Conservation (phyloP, 2,329 filamentous ascomycete species). For the Botrytis squamosa region DNA sequence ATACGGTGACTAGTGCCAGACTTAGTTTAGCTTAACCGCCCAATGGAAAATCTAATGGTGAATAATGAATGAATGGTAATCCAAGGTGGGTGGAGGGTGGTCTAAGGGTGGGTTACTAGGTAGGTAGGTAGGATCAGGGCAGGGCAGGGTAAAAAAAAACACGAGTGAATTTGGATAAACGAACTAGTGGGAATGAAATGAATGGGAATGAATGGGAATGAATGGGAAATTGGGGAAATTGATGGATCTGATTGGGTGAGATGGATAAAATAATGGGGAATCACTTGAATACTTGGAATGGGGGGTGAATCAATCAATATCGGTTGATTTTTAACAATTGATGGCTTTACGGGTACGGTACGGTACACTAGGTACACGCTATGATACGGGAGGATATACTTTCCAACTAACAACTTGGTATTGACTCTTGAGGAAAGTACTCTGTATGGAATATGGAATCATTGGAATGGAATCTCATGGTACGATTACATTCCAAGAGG, state of each 20-base stretch:
- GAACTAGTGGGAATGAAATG: constrained; percentile 2
- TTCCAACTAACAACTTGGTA: background rate
- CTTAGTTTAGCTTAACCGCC: background rate
- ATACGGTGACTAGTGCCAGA: background rate
- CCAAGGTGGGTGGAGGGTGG: background rate
- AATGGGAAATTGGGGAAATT: background rate
- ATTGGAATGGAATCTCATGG: background rate
- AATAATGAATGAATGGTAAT: background rate
- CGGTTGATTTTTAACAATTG: background rate
- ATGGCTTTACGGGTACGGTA: background rate
- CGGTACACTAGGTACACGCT: background rate
- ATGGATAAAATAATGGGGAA: background rate
- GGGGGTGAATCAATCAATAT: background rate
- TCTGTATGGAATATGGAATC: background rate
- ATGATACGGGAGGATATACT: background rate
- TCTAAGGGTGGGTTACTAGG: background rate
- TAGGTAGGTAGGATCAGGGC: background rate
- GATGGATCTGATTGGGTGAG: background rate
- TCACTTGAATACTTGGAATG: background rate
- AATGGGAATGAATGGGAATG: background rate
- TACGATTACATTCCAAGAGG: background rate
- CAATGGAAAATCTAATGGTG: background rate
- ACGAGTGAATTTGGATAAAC: background rate
- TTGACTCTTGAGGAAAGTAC: too few species aligned
- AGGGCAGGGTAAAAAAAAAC: background rate